A percentile compares a stretch with the other conserved stretches of the same genome.
Conservation (phyloP, 2,329 filamentous ascomycete genomes). For the Cadophora gregata region DNA sequence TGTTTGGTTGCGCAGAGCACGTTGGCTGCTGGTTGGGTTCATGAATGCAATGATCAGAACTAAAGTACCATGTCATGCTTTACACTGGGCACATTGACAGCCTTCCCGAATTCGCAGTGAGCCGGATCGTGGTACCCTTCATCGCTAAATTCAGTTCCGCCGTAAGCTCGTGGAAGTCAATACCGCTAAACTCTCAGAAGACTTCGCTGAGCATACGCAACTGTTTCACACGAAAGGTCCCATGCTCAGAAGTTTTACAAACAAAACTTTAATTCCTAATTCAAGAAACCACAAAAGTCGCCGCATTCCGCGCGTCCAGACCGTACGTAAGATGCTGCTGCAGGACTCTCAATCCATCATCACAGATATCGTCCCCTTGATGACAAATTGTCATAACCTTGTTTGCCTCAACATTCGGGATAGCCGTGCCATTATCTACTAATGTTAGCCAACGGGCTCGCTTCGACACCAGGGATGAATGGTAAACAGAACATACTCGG, state of each 20-base stretch:
- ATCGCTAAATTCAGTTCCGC: too few relatives aligned
- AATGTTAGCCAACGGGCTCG: background rate
- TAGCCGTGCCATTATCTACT: conserved; percentile 34
- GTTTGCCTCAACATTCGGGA: conserved; percentile 36
- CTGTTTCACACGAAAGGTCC: background rate
- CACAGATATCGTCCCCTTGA: conserved; percentile 56
- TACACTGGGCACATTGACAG: too few relatives aligned
- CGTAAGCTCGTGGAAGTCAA: too few relatives aligned
- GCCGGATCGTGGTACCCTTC: too few relatives aligned
- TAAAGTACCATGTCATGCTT: too few relatives aligned
- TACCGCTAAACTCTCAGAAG: too few relatives aligned
- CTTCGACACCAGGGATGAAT: background rate
- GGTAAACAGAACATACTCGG: conserved; percentile 44
- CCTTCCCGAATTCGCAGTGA: too few relatives aligned
- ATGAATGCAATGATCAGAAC: too few relatives aligned
- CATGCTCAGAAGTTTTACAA: background rate
- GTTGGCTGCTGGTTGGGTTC: too few relatives aligned
- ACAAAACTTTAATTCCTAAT: background rate
- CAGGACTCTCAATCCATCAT: conserved; percentile 50
- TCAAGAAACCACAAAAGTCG: conserved; percentile 44
- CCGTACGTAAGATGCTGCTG: conserved; percentile 50
- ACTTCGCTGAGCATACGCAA: background rate
- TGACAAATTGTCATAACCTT: conserved; percentile 54
- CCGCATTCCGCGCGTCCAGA: conserved; percentile 46
- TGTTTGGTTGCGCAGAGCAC: too few relatives aligned